Conservation (phyloP, 352 stramenopile species). For the Phytophthora podocarpi region DNA sequence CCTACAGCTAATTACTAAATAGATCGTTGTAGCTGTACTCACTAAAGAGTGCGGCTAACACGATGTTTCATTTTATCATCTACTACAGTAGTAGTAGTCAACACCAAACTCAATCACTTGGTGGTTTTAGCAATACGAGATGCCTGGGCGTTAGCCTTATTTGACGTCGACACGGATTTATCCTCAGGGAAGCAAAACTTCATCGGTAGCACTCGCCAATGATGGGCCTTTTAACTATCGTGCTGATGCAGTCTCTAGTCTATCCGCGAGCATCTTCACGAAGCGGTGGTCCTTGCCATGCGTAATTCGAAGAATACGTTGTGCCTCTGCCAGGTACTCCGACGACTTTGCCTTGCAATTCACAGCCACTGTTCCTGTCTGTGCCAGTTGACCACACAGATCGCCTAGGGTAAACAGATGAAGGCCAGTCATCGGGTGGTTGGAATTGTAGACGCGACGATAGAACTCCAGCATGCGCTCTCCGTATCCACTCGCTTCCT, state of each 20-base stretch:
- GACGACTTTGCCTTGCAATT: constrained; percentile 21
- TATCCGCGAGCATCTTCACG: constrained; percentile 43
- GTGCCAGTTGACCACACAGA: constrained; percentile 33
- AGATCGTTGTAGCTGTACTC: too few species aligned
- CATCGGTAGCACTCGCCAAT: too few species aligned
- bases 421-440: constrained; percentile 65
- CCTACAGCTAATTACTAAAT: too few species aligned
- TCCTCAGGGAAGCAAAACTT: neutral
- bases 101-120: too few species aligned
- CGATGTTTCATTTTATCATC: too few species aligned
- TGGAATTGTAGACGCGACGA: constrained; percentile 54
- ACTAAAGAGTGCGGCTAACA: too few species aligned
- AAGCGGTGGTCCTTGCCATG: constrained; percentile 58
- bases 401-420: constrained; percentile 76
- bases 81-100: too few species aligned
- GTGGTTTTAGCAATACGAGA: too few species aligned
- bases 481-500: constrained; percentile 42
- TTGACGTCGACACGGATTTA: too few species aligned
- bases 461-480: constrained; percentile 67
- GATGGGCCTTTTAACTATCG: constrained; percentile 1
- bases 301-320: constrained; percentile 55
- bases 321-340: constrained; percentile 42
- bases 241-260: constrained; percentile 16
- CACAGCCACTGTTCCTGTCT: constrained; percentile 3
- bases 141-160: too few species aligned